phyloP scores from a whole-genome alignment of 441 rosid genomes.

The Mallotus repandus region DNA sequence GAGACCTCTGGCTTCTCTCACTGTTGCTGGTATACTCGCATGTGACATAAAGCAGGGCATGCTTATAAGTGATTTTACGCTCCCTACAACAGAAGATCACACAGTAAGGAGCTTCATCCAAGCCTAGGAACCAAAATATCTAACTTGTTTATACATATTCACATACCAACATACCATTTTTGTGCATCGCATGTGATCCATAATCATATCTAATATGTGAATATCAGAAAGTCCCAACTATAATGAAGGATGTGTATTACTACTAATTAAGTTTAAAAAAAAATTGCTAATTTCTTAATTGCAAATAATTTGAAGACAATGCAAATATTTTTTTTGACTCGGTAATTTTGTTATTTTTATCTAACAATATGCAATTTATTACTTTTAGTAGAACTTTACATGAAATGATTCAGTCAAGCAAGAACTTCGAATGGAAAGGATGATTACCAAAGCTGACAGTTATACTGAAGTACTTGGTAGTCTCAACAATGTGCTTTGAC shows the following conservation, averaged over 20 bases:
- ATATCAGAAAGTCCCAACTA: too few relatives aligned
- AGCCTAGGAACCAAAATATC: neutral
- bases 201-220: too few relatives aligned
- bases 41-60: conserved; percentile 99
- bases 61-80: conserved; percentile 93
- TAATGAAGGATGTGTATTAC: too few relatives aligned
- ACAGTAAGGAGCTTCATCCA: neutral
- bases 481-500: conserved; percentile 83
- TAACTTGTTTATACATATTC: neutral
- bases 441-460: conserved; percentile 92
- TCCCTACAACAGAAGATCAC: conserved; percentile 44
- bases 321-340: too few relatives aligned
- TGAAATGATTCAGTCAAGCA: neutral
- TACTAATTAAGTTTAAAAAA: too few relatives aligned
- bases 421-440: conserved; percentile 9
- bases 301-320: too few relatives aligned
- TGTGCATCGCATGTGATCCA: neutral
- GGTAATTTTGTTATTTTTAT: neutral
- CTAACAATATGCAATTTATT: neutral
- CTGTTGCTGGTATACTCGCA: conserved; percentile 80
- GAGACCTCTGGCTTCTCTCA: conserved; percentile 88
- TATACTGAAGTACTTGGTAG: conserved; percentile 84
- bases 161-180: too few relatives aligned
- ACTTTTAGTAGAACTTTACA: neutral
- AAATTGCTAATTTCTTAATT: too few relatives aligned